Conservation (phyloP, 73 alveolate species). For the Effrenium voratum region DNA sequence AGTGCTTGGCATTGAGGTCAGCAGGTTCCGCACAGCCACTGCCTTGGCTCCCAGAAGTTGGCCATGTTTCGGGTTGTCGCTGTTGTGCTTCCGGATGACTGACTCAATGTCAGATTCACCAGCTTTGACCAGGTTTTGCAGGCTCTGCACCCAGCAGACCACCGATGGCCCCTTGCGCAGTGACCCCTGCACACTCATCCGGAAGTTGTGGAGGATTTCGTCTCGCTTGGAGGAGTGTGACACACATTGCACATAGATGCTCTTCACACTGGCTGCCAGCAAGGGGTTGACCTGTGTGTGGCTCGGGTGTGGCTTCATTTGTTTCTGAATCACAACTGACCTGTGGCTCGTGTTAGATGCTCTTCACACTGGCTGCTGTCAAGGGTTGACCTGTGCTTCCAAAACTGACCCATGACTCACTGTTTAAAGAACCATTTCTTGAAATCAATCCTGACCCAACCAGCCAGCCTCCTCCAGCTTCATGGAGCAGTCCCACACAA, state of each 20-base stretch:
- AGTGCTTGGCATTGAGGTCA: neutral
- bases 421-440: too few species aligned
- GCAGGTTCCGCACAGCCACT: neutral
- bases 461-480: too few species aligned
- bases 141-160: neutral
- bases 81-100: neutral
- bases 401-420: too few species aligned
- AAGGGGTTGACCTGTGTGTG: neutral
- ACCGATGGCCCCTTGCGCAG: neutral
- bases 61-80: neutral
- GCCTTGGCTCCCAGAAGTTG: neutral
- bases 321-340: too few species aligned
- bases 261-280: neutral
- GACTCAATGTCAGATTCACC: neutral
- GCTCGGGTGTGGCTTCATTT: too few species aligned
- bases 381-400: neutral
- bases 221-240: neutral
- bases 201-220: neutral
- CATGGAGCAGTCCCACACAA: too few species aligned
- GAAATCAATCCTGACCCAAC: too few species aligned
- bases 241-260: neutral
- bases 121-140: neutral
- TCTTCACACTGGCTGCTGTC: neutral
- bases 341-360: too few species aligned
- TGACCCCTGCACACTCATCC: neutral